Evolutionary conservation across 129 eudicot genomes (phyloP).

Genomic region (Lactuca sativa): DNA sequence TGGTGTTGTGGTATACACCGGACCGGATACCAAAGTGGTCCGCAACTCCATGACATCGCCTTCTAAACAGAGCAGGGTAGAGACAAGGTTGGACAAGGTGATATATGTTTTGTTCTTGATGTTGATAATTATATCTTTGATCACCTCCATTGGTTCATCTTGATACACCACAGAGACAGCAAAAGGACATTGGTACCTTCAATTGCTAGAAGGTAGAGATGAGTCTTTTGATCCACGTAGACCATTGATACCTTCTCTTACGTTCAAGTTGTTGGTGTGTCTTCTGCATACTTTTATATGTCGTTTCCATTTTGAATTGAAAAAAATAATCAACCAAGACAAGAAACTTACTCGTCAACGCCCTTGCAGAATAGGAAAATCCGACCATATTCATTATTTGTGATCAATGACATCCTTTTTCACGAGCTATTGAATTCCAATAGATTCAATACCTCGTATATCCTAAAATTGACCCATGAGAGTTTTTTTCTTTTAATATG

Average conservation of each 20-base stretch:
- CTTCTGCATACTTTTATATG: no score
- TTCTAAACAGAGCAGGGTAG: slow-evolving; percentile 48
- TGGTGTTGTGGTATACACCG: slow-evolving; percentile 49
- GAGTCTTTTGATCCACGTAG: slow-evolving; percentile 39
- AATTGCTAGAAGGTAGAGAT: no score
- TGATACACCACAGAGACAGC: slow-evolving; percentile 34
- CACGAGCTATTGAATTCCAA: slow-evolving; percentile 55
- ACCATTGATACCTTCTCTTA: not conserved
- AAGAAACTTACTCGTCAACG: slow-evolving; percentile 45
- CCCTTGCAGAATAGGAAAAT: slow-evolving; percentile 53
- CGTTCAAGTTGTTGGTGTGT: no score
- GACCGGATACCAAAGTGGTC: slow-evolving; percentile 54
- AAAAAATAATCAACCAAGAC: no score
- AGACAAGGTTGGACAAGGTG: slow-evolving; percentile 48
- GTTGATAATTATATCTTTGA: slow-evolving; percentile 42
- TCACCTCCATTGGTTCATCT: slow-evolving; percentile 43
- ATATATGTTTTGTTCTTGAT: slow-evolving; percentile 44
- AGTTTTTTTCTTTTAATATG: no score
- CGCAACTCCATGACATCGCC: slow-evolving; percentile 51
- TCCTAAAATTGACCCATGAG: slow-evolving; percentile 24
- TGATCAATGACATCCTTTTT: slow-evolving; percentile 57
- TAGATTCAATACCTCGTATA: slow-evolving; percentile 49
- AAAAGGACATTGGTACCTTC: slow-evolving; percentile 46
- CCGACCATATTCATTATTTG: slow-evolving; percentile 43
- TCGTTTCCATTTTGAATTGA: no score